Conservation (phyloP, 306 rosid species). For the Hippophae rhamnoides region DNA sequence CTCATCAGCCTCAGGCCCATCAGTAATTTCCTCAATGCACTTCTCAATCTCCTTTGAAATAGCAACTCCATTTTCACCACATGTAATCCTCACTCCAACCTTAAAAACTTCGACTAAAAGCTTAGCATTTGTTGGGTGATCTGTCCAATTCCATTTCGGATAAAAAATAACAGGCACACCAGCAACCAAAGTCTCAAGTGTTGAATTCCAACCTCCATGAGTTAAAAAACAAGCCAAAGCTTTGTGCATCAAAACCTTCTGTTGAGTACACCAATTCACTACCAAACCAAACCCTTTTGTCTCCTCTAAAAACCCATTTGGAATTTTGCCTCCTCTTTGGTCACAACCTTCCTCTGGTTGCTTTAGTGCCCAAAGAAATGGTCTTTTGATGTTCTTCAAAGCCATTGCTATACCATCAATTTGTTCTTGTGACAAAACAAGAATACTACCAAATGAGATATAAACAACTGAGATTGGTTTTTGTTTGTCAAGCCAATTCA, state of each 20-base stretch:
- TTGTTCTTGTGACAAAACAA: constrained; percentile 25
- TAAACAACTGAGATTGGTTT: constrained; percentile 30
- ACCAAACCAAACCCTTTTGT: constrained; percentile 29
- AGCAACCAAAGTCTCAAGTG: constrained; percentile 27
- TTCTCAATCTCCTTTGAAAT: constrained; percentile 35
- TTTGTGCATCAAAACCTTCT: constrained; percentile 45
- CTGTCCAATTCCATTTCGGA: constrained; percentile 36
- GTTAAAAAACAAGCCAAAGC: constrained; percentile 47
- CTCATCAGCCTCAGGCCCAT: constrained; percentile 26
- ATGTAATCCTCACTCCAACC: constrained; percentile 30
- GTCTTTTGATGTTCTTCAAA: constrained; percentile 31
- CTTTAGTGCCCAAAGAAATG: constrained; percentile 54
- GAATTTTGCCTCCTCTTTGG: constrained; percentile 5
- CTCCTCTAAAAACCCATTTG: constrained; percentile 25
- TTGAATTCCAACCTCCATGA: constrained; percentile 64
- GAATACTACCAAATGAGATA: constrained; percentile 46
- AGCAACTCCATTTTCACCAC: constrained; percentile 21
- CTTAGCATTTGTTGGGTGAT: constrained; percentile 47
- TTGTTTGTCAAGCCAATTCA: constrained; percentile 33
- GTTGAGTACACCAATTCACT: constrained; percentile 52
- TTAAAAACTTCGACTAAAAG: constrained; percentile 29
- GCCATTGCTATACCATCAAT: constrained; percentile 32
- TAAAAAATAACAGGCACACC: constrained; percentile 50
- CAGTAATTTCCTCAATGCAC: constrained; percentile 34
- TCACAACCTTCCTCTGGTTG: constrained; percentile 7